A percentile compares a stretch with the other conserved stretches of the same genome.
Conservation (phyloP, 164 flowering plant genomes). For the Chimonanthus salicifolius region DNA sequence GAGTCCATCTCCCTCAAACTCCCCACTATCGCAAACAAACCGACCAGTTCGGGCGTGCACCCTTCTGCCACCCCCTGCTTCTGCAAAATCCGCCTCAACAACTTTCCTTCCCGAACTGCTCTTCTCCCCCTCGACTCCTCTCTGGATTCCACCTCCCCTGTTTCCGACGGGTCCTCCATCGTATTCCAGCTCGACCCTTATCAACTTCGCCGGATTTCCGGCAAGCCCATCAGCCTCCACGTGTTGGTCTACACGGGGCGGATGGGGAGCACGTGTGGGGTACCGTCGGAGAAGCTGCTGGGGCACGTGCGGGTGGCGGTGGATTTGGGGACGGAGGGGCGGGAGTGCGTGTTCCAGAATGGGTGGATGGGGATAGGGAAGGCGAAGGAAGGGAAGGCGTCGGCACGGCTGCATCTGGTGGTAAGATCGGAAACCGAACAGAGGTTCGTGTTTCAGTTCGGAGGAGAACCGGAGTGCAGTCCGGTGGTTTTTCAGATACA, state of each 20-base stretch:
- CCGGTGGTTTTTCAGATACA: constrained; percentile 91
- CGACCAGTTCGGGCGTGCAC: constrained; percentile 48
- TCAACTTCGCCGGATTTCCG: constrained; percentile 46
- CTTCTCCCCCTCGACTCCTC: constrained; percentile 48
- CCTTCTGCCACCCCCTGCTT: constrained; percentile 68
- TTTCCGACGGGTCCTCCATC: constrained; percentile 32
- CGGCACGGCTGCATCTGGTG: constrained; percentile 48
- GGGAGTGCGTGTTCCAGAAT: constrained; percentile 44
- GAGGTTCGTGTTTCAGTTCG: constrained; percentile 88
- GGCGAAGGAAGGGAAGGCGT: constrained; percentile 21
- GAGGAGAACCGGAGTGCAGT: constrained; percentile 95
- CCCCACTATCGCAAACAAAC: constrained; percentile 36
- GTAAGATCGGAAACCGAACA: constrained; percentile 93
- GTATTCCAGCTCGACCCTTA: constrained; percentile 66
- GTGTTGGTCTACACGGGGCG: constrained; percentile 61
- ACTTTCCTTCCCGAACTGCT: constrained; percentile 66
- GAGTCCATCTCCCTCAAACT: constrained; percentile 80
- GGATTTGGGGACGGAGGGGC: constrained; percentile 25
- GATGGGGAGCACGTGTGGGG: constrained; percentile 59
- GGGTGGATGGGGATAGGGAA: constrained; percentile 78
- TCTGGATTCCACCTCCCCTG: constrained; percentile 26
- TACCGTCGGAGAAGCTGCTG: constrained; percentile 44
- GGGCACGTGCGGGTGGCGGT: constrained; percentile 48
- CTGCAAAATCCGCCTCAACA: constrained; percentile 55
- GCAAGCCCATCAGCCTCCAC: constrained; percentile 37